Percentiles rank a stretch among this genome's conserved stretches.
Evolutionary conservation across 257 asterid genomes (phyloP).

Genomic region (Fraxinus americana): DNA sequence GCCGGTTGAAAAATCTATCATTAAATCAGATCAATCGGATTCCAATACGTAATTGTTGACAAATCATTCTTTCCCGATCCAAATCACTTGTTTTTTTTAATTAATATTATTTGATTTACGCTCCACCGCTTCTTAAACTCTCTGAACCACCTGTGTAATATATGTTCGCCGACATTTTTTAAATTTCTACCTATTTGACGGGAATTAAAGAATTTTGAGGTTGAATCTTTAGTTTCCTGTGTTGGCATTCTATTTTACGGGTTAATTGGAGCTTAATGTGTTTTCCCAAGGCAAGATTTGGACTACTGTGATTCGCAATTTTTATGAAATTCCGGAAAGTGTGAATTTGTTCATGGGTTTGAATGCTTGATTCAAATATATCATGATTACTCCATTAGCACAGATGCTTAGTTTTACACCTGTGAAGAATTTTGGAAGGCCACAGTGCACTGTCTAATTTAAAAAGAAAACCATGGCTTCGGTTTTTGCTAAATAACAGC

Average conservation of each 20-base stretch:
- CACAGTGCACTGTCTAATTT: background rate
- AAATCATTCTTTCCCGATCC: conserved; percentile 28
- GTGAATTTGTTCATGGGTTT: conserved; percentile 2
- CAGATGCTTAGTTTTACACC: conserved; percentile 15
- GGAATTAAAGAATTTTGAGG: conserved; percentile 20
- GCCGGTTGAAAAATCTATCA: conserved; percentile 1
- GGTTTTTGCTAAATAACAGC: conserved; percentile 48
- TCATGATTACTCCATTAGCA: conserved; percentile 11
- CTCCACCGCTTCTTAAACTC: conserved; percentile 25
- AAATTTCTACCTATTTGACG: conserved; percentile 23
- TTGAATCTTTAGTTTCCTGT: background rate
- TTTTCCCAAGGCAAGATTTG: conserved; percentile 28
- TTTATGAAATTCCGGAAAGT: background rate
- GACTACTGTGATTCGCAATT: conserved; percentile 8
- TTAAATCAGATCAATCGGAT: background rate
- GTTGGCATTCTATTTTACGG: conserved; percentile 26
- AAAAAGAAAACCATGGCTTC: conserved; percentile 49
- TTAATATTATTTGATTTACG: conserved; percentile 1
- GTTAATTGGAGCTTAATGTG: conserved; percentile 9
- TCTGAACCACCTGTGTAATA: background rate
- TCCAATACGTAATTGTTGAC: background rate
- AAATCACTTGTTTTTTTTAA: background rate
- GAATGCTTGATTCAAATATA: background rate
- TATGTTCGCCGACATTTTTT: background rate
- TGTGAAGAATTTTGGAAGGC: background rate